Evolutionary conservation across 202 grass and related monocot species (phyloP), one percentile per base, ranked within the genome.

Genomic region (Zizania palustris): DNA sequence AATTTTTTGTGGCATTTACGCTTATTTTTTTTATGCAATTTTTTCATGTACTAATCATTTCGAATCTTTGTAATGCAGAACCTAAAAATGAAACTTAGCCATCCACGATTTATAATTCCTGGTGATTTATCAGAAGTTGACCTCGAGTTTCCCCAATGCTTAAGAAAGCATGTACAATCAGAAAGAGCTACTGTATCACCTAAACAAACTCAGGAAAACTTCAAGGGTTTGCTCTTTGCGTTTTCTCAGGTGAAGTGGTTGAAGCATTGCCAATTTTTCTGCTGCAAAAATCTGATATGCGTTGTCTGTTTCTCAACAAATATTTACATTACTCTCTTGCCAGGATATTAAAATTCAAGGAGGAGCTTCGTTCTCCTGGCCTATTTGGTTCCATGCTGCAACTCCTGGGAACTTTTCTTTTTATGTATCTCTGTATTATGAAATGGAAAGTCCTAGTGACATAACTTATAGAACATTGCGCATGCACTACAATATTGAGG

Each of bases 321-420:
- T 58, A 71, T 78, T 84, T 43, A 46, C 80, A 44, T 77, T 84
- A 1, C 22, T 82, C 70, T 70, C 56, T 84, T 89, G 4, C 77
- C 75, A 99, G 96, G 88, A 85, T 74, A 72, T 74, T 83, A 76
- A 76, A 80, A 85, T 97, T 73, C 86, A 91, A 99, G 92, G 85
- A 6, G 83, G 83, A 43, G 54, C 61, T 15, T 65, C 83, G 43
- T 92, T 96, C 53, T 85, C 89, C 72, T 99, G 96, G 92, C 96
- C 96, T 87, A 85, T 99, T 85, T 99, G 96, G 96, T 92, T 99
- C 89, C 96, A 99, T 87, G 85, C 91, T 82, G 89, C 87, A 71
- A 80, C 80, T 83, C 54, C 83, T n/a, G 92, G 96, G 71, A 91
- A 75, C 5, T 43, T 93, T 73, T 90, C 92, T 56, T 78, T 99